Percentiles rank a stretch among this genome's conserved stretches.
Evolutionary conservation across 208 protist species (phyloP).

Genomic region (Zelonia costaricensis): DNA sequence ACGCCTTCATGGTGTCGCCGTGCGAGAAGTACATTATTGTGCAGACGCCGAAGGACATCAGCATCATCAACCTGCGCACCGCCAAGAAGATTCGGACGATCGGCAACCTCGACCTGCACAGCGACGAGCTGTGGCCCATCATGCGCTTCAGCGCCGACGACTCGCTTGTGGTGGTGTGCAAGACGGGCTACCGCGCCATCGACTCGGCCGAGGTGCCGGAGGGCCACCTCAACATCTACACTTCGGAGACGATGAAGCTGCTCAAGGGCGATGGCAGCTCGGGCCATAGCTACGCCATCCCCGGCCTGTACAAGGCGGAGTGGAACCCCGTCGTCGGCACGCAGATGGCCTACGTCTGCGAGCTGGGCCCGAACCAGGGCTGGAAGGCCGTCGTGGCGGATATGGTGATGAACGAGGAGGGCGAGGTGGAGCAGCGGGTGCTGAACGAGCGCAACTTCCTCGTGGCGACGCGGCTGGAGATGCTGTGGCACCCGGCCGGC

Average conservation of each 20-base stretch:
- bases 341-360: constrained; percentile 78
- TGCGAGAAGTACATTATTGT: constrained; percentile 90
- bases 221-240: constrained; percentile 81
- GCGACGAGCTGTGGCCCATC: constrained; percentile 82
- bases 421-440: constrained; percentile 69
- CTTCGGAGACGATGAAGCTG: constrained; percentile 73
- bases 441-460: constrained; percentile 85
- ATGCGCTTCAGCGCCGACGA: constrained; percentile 88
- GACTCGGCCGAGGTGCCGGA: constrained; percentile 30
- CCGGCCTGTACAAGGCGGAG: constrained; percentile 81
- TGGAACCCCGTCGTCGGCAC: constrained; percentile 81
- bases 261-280: constrained; percentile 48
- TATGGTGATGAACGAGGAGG: constrained; percentile 69
- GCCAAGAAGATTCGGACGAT: constrained; percentile 85
- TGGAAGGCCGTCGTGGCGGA: constrained; percentile 83
- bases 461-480: constrained; percentile 70
- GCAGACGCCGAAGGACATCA: constrained; percentile 78
- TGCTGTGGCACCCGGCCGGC: constrained; percentile 89
- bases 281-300: constrained; percentile 67
- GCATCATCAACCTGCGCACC: constrained; percentile 77
- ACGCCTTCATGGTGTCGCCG: constrained; percentile 84
- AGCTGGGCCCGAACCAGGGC: constrained; percentile 56
- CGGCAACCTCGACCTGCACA: constrained; percentile 77
- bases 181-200: constrained; percentile 51
- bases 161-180: constrained; percentile 79